A percentile compares a stretch with the other conserved stretches of the same genome.
phyloP scores from a whole-genome alignment of 306 rosid species.

The Lathyrus aphaca region DNA sequence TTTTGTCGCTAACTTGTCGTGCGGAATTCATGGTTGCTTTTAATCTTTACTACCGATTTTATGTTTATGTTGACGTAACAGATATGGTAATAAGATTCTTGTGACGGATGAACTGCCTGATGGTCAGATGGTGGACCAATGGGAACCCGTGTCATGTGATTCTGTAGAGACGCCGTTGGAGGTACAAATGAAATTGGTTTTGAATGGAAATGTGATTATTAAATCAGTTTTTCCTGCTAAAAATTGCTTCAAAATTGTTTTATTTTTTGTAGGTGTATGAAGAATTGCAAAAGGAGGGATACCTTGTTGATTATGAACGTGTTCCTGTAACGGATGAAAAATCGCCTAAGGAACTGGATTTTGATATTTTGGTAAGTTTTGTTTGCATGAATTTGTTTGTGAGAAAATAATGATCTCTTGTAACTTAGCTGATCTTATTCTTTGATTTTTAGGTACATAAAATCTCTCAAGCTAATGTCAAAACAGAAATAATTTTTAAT shows the following conservation, averaged over 20 bases:
- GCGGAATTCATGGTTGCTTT: conserved; percentile 16
- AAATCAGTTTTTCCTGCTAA: conserved; percentile 27
- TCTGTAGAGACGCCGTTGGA: conserved; percentile 84
- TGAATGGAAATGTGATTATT: conserved; percentile 25
- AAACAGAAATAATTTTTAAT: conserved; percentile 78
- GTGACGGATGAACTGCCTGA: conserved; percentile 95
- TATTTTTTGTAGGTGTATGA: conserved; percentile 67
- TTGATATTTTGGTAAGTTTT: conserved; percentile 81
- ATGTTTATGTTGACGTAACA: conserved; percentile 46
- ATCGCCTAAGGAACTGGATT: conserved; percentile 83
- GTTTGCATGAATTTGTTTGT: conserved; percentile 25
- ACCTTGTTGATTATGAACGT: conserved; percentile 91
- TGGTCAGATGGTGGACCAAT: conserved; percentile 99
- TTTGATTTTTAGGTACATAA: conserved; percentile 71
- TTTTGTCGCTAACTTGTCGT: conserved; percentile 11
- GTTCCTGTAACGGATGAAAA: conserved; percentile 96
- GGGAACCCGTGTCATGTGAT: conserved; percentile 76
- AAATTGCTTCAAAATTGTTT: conserved; percentile 41
- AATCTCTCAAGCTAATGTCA: conserved; percentile 76
- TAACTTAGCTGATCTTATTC: conserved; percentile 39
- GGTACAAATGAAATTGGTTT: conserved; percentile 51
- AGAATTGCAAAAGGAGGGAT: conserved; percentile 75
- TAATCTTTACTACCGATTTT: conserved; percentile 11
- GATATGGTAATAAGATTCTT: conserved; percentile 89
- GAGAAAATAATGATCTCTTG: conserved; percentile 31